phyloP scores from a whole-genome alignment of 176 grass and related monocot species.

The Oryza glumipatula region DNA sequence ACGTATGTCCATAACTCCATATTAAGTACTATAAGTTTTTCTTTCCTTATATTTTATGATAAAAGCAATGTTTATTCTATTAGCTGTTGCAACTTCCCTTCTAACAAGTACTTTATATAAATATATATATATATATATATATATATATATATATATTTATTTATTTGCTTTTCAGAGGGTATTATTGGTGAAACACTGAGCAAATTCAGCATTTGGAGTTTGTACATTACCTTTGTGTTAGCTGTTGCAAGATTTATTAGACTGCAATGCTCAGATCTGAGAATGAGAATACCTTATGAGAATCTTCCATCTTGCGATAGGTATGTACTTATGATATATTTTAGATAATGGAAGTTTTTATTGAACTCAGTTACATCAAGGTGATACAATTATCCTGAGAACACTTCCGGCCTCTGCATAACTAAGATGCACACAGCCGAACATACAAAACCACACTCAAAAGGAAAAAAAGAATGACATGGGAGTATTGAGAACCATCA shows the following conservation, averaged over 20 bases:
- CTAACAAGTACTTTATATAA: slow-evolving; percentile 10
- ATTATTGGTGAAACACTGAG: slow-evolving; percentile 98
- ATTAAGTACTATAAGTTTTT: slow-evolving; percentile 4
- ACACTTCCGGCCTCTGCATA: too few species aligned
- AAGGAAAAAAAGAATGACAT: too few species aligned
- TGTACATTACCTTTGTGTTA: slow-evolving; percentile 98
- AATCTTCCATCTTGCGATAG: slow-evolving; percentile 99
- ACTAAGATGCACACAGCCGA: too few species aligned
- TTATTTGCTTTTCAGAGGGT: slow-evolving; percentile 68
- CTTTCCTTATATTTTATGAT: slow-evolving; percentile 1
- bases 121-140: too few species aligned
- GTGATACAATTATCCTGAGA: too few species aligned
- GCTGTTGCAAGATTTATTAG: slow-evolving; percentile 99
- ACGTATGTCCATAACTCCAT: not conserved
- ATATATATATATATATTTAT: slow-evolving; percentile 1
- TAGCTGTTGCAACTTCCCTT: not conserved
- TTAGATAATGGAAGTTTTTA: too few species aligned
- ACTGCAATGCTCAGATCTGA: slow-evolving; percentile 97
- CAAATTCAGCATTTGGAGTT: slow-evolving; percentile 99
- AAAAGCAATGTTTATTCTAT: not conserved
- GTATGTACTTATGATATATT: slow-evolving; percentile 36
- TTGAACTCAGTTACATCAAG: too few species aligned
- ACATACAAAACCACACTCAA: too few species aligned
- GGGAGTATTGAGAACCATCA: too few species aligned
- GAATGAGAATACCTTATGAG: slow-evolving; percentile 99